Conservation (phyloP, 345 rosid species). For the Sonneratia caseolaris region DNA sequence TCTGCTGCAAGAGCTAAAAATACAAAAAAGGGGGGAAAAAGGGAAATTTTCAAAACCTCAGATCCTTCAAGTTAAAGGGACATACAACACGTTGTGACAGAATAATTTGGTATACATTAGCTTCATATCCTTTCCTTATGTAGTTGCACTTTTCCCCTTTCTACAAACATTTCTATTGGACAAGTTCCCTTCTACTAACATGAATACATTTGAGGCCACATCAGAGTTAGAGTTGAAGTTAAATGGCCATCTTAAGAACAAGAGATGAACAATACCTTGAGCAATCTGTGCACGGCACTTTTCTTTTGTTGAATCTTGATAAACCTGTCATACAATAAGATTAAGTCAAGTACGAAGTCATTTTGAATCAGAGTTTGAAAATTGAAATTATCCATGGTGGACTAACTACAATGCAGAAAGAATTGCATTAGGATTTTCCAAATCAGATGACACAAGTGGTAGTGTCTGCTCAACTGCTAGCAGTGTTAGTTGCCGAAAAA, state of each 20-base stretch:
- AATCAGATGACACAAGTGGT: background rate
- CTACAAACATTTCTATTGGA: too few relatives aligned
- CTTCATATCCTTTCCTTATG: background rate
- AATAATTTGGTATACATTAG: background rate
- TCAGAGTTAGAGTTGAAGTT: background rate
- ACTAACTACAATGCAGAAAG: background rate
- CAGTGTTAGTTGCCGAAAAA: background rate
- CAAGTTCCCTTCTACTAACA: background rate
- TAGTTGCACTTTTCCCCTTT: background rate
- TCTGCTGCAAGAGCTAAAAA: conserved; percentile 67
- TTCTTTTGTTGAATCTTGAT: conserved; percentile 91
- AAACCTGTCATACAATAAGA: conserved; percentile 45
- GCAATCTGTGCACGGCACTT: conserved; percentile 88
- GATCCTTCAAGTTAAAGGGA: background rate
- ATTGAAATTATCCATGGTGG: background rate
- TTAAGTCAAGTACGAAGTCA: background rate
- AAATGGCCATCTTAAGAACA: background rate
- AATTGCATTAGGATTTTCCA: background rate
- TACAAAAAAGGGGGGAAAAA: conserved; percentile 6
- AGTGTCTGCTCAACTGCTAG: background rate
- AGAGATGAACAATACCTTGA: conserved; percentile 44
- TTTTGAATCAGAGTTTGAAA: background rate
- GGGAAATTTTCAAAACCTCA: background rate
- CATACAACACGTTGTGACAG: background rate
- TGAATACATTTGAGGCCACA: background rate